Evolutionary conservation across 225 moss, liverwort and hornwort genomes (phyloP).

Genomic region (Pseudisothecium myosuroides): DNA sequence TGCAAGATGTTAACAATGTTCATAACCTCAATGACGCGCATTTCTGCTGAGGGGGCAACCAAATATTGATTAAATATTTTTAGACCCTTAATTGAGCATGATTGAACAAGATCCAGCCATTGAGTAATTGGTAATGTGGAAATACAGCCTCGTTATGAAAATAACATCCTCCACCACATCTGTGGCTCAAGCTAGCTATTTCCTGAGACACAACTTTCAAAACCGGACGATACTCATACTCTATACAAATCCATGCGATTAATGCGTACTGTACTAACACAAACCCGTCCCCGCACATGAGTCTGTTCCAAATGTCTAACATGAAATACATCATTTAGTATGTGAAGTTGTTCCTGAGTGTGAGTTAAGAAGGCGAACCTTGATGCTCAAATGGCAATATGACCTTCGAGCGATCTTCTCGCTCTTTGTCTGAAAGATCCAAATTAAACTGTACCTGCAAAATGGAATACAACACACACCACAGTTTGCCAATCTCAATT

Average conservation of each 20-base stretch:
- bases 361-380: constrained; percentile 29
- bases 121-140: neutral
- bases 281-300: neutral
- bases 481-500: neutral
- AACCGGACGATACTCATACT: neutral
- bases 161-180: neutral
- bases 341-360: neutral
- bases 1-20: constrained; percentile 6
- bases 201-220: neutral
- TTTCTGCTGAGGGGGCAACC: neutral
- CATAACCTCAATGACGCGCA: neutral
- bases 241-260: neutral
- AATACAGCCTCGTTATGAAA: neutral
- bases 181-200: neutral
- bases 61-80: neutral
- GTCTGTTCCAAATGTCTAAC: neutral
- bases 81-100: neutral
- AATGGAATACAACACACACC: neutral
- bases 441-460: constrained; percentile 78
- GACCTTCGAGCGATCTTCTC: constrained; percentile 79
- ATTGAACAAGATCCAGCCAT: neutral
- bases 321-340: neutral
- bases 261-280: neutral
- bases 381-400: constrained; percentile 98
- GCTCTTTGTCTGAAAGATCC: constrained; percentile 63